Base-by-base conservation (phyloP, 75 land plant species). In the Picea sitchensis region DNA sequence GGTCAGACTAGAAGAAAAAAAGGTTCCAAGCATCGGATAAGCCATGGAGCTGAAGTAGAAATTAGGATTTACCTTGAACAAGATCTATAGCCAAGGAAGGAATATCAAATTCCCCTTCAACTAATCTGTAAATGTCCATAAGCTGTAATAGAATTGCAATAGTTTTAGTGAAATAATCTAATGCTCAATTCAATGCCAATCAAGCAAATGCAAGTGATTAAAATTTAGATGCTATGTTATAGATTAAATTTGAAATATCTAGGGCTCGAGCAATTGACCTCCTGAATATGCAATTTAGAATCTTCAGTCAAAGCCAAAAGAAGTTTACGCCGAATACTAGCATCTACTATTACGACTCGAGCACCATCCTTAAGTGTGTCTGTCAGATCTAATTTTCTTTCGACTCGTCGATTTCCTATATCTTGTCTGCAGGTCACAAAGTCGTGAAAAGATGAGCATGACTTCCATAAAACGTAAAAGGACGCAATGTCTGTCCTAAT, bases 341-440 rank as follows among this genome's bases (percentile, higher is more conserved):
- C 92, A 87, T 96, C 99, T 58, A 91, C 77, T n/a, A 90, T 78
- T 44, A 96, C 91, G 38, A 94, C 89, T 59, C 91, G 83, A 65
- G 97, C 98, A 31, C 99, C 99, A 81, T 96, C 99, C 65, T 95
- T 94, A 51, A 96, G 87, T 15, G 99, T 96, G 57, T 93, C 98
- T 68, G 98, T 96, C 59, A 96, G 90, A 79, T 96, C 99, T 63
- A 96, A 78, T 81, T 95, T 96, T 30, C 73, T 89, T 74, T 78
- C 81, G 82, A 86, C 82, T 84, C 75, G 81, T 71, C 9, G 51
- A n/a, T 57, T 74, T 76, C 82, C 80, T 56, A 85, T 80, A 14
- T 30, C 82, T 77, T 75, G 80, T 76, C 91, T 87, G 87, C 3
- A 21, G 51, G 61, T 64, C 71, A 0, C 26, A 30, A 58, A 58